These are phyloP conservation scores for Wallacemonas collosoma DNA, from an alignment of 208 protist genomes.

Conservation along the genomic window DNA sequence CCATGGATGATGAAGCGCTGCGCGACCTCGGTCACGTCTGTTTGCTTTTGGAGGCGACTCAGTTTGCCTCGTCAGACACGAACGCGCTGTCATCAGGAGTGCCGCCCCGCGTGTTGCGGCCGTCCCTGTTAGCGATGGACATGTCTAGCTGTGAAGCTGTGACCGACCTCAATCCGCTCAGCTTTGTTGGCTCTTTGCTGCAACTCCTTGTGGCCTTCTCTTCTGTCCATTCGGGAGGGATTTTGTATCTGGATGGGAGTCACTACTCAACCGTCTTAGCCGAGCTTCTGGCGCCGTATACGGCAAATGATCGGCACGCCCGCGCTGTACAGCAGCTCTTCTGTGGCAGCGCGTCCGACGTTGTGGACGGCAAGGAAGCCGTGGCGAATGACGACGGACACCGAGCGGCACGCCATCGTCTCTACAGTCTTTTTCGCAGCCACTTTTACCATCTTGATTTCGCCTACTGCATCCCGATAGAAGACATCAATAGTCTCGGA, in stretches of 20 bases:
- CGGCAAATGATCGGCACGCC: background rate
- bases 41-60: conserved; percentile 28
- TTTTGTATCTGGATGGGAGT: conserved; percentile 40
- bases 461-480: conserved; percentile 47
- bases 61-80: conserved; percentile 16
- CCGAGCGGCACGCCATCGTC: conserved; percentile 5
- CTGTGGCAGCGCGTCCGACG: background rate
- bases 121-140: conserved; percentile 45
- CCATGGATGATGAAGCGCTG: conserved; percentile 36
- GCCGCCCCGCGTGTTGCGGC: background rate
- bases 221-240: conserved; percentile 33
- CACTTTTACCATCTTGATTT: conserved; percentile 68
- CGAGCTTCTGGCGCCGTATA: conserved; percentile 13
- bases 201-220: conserved; percentile 57
- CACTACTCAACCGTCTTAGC: conserved; percentile 26
- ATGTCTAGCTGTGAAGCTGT: conserved; percentile 43
- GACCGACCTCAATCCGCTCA: conserved; percentile 36
- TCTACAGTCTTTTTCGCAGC: conserved; percentile 23
- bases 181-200: conserved; percentile 39
- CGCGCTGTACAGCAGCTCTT: background rate
- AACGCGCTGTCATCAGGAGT: background rate
- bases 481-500: conserved; percentile 30
- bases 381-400: background rate
- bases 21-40: conserved; percentile 37
- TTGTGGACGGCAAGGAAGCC: background rate